Base-by-base conservation (phyloP, 352 stramenopile genomes). In the Phytophthora tentaculata region DNA sequence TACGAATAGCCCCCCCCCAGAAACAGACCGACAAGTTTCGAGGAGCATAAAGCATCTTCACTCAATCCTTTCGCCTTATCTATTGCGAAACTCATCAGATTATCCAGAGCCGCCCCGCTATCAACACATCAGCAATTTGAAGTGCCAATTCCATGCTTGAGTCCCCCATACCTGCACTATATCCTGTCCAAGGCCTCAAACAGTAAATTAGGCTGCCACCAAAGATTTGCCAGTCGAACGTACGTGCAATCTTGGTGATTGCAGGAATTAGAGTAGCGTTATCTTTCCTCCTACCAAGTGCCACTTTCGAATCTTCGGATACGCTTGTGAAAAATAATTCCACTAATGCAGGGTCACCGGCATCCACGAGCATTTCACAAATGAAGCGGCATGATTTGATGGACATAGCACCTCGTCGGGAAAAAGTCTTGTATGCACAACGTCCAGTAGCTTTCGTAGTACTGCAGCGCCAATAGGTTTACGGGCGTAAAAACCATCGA, bases 351-450 rank as follows among this genome's bases (percentile, higher is more conserved):
- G 32, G 5, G 23, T 77, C 65, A 14, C 60, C 44, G 16, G 37
- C 41, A 16, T 76, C 63, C 6, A 56, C 41, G 14, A 73, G 17
- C 4, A 76, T 37, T 6, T 52, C 51, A 28, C 41, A 57, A 17
- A 76, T 43, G 1, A 49, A 58, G 7, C 56, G 22, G 10, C 39
- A 66, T 50, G 67, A 77, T 17, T 26, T 26, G 8, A 47, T 8
- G 5, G 58, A 67, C 1, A 32, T 32, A 32, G 28, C 24, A 10
- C 8, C 19, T 14, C 9, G 6, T 14, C 43, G n/a, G n/a, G n/a
- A n/a, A n/a, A n/a, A 28, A 35, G 6, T 19, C 29, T 35, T 32
- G 39, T 35, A 6, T 32, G 23, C 0, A 12, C 14, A 17, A 17
- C 22, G 48, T 9, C 14, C 19, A 57, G 16, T 14, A 57, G 47